phyloP scores from a whole-genome alignment of 208 protist species.

The Phytomonas francai region DNA sequence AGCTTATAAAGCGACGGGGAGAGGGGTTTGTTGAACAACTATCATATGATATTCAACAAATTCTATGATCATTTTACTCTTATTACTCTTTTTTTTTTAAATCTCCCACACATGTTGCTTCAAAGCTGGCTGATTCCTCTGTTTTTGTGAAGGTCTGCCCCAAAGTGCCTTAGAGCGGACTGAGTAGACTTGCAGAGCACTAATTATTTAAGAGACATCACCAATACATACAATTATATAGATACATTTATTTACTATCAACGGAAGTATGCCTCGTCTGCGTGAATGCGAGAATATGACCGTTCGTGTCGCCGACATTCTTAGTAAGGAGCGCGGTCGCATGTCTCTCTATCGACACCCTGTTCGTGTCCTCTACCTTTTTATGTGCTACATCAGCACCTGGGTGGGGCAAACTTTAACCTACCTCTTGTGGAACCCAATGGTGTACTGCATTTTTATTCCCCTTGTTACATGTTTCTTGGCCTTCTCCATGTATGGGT shows the following conservation, averaged over 20 bases:
- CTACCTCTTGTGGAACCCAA: neutral
- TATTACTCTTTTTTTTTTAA: neutral
- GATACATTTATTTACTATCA: neutral
- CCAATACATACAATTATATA: neutral
- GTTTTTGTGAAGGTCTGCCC: neutral
- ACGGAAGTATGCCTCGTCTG: neutral
- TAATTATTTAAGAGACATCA: neutral
- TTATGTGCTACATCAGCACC: neutral
- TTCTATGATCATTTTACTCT: neutral
- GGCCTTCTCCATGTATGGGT: conserved; percentile 3
- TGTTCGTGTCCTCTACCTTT: neutral
- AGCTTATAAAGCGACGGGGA: neutral
- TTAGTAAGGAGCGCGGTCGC: neutral
- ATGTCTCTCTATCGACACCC: neutral
- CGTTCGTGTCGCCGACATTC: neutral
- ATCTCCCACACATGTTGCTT: neutral
- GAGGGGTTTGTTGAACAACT: neutral
- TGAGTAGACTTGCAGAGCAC: neutral
- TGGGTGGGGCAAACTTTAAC: neutral
- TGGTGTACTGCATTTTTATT: neutral
- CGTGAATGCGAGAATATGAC: neutral
- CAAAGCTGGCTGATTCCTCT: neutral
- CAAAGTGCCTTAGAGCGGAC: neutral
- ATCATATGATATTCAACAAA: neutral
- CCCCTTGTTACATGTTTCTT: neutral